Conservation (phyloP, 2,329 filamentous ascomycete species). For the Trichoderma endophyticum region DNA sequence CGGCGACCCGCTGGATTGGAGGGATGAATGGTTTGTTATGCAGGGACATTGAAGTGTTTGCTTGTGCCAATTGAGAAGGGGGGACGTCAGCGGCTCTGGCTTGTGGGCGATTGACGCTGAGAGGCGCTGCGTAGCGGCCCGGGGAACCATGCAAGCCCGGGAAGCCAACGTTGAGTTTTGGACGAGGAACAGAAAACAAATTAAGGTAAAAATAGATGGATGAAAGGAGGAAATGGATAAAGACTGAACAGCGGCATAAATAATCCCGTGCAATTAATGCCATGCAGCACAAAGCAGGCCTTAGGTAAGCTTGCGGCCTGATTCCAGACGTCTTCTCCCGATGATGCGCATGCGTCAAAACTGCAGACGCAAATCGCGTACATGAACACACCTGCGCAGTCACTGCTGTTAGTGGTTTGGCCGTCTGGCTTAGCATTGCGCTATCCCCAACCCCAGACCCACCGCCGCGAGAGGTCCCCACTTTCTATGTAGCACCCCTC, state of each 20-base stretch:
- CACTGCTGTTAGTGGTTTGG: slow-evolving; percentile 14
- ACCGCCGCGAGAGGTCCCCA: slow-evolving; percentile 12
- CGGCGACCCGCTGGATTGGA: slow-evolving; percentile 6
- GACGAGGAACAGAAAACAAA: background rate
- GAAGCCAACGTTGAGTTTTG: background rate
- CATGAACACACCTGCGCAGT: slow-evolving; percentile 5
- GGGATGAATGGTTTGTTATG: background rate
- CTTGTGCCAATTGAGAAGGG: background rate
- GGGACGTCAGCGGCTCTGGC: slow-evolving; percentile 7
- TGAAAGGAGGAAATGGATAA: background rate
- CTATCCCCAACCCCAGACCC: slow-evolving; percentile 18
- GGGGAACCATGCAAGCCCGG: background rate
- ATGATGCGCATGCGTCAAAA: slow-evolving; percentile 9
- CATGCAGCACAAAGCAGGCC: background rate
- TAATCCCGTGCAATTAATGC: background rate
- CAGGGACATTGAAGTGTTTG: slow-evolving; percentile 1
- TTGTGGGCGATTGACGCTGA: slow-evolving; percentile 6
- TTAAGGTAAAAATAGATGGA: background rate
- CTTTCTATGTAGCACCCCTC: slow-evolving; percentile 19
- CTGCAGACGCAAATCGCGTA: slow-evolving; percentile 12
- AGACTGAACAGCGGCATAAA: background rate
- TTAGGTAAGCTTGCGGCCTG: background rate
- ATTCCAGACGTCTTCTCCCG: slow-evolving; percentile 9
- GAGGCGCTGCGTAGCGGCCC: slow-evolving; percentile 13
- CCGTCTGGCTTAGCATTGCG: background rate